Base-by-base conservation (phyloP, 345 rosid genomes). In the Citrus australasica region DNA sequence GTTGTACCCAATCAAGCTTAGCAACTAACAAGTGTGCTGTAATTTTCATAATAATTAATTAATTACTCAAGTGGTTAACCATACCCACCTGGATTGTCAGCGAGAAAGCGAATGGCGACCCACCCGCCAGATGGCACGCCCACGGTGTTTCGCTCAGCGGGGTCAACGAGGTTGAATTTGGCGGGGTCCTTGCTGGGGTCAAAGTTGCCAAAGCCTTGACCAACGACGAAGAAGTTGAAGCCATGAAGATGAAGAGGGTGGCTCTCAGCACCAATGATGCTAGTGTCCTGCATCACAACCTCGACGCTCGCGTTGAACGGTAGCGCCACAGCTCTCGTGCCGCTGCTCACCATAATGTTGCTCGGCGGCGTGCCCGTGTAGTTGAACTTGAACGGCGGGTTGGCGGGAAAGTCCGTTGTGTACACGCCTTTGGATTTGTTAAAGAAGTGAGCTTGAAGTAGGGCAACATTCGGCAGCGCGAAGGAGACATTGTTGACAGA, bases 191-290 rank as follows among this genome's bases (percentile, higher is more conserved):
- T 90, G 30, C 61, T 81, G 32, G 85, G 74, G 74, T 88, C 46
- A 27, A 86, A 90, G 80, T 86, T 88, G 22, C 91, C 91, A 27
- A 81, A 56, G 5, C 91, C 91, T 62, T 76, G 83, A 6, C 88
- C 93, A 2, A 88, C 79, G 14, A 86, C 83, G 27, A 86, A 88
- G 82, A 90, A 85, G 68, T 88, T 88, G 80, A 85, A 88, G 1
- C 91, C 90, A 51, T 88, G 89, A 60, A 90, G 88, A 71, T 90
- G 93, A 19, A 90, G 83, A 30, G 87, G 93, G 74, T 90, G 91
- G 76, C 88, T 88, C 63, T 90, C 91, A 9, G 85, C 88, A 2
- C 74, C 82, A 5, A 86, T 79, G 28, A 88, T 84, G 81, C 89
- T 81, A 1, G 91, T 89, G 37, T 85, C 91, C 78, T 88, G 93